Evolutionary conservation across 495 filamentous ascomycete genomes (phyloP).

Genomic region (Trichoderma gamsii): DNA sequence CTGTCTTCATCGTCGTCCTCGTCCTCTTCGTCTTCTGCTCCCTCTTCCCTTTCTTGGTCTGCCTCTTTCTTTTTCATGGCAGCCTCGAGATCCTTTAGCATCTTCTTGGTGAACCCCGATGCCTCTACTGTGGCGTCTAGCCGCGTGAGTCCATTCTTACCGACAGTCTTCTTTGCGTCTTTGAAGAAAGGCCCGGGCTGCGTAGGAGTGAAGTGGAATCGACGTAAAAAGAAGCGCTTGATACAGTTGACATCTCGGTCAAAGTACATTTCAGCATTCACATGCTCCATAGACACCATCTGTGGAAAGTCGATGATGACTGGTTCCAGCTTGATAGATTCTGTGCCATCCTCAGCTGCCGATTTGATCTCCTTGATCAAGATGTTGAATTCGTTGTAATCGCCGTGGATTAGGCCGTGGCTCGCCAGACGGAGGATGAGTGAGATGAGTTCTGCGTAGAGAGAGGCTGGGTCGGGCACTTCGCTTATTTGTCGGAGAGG

Average conservation of each 20-base stretch:
- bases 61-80: slow-evolving; percentile 67
- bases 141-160: slow-evolving; percentile 56
- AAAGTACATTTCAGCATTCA: slow-evolving; percentile 91
- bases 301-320: slow-evolving; percentile 97
- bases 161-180: slow-evolving; percentile 72
- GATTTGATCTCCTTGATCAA: slow-evolving; percentile 62
- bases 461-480: slow-evolving; percentile 66
- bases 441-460: slow-evolving; percentile 86
- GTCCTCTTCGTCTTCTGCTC: slow-evolving; percentile 16
- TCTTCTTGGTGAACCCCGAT: slow-evolving; percentile 92
- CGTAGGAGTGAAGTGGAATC: slow-evolving; percentile 81
- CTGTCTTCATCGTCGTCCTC: slow-evolving; percentile 35
- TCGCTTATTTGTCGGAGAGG: slow-evolving; percentile 78
- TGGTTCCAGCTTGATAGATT: slow-evolving; percentile 46
- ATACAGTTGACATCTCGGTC: slow-evolving; percentile 91
- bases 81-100: slow-evolving; percentile 82
- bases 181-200: slow-evolving; percentile 76
- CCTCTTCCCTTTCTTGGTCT: slow-evolving; percentile 21
- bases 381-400: slow-evolving; percentile 99
- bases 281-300: slow-evolving; percentile 93
- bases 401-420: slow-evolving; percentile 90
- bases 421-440: slow-evolving; percentile 80
- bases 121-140: slow-evolving; percentile 87
- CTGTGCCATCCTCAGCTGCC: slow-evolving; percentile 22
- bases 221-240: slow-evolving; percentile 82